These are phyloP conservation scores for Alternaria sp. DNA, from an alignment of 2,329 filamentous ascomycete genomes.

Conservation along the genomic window DNA sequence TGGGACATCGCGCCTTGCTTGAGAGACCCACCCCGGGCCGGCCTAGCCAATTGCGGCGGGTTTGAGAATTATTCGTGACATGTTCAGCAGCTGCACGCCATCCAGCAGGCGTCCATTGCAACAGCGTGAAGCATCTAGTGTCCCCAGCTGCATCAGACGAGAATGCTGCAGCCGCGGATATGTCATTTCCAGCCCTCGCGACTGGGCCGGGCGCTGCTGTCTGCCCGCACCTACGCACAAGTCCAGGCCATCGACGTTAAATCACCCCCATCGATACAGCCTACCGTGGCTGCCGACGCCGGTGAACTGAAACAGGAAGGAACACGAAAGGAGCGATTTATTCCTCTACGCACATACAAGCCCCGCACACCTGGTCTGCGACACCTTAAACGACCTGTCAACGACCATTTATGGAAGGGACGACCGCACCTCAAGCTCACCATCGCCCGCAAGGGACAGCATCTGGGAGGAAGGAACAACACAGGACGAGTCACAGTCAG, in stretches of 20 bases:
- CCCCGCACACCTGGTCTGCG: constrained; percentile 91
- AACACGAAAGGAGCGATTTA: constrained; percentile 47
- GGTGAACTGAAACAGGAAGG: constrained; percentile 34
- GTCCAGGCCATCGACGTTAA: constrained; percentile 48
- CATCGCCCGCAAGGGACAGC: constrained; percentile 89
- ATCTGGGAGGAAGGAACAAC: constrained; percentile 91
- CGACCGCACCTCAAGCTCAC: constrained; percentile 84
- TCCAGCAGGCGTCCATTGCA: constrained; percentile 30
- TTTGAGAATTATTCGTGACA: constrained; percentile 44
- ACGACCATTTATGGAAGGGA: constrained; percentile 97
- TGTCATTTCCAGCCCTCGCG: constrained; percentile 62
- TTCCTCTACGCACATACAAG: constrained; percentile 82
- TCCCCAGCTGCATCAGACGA: constrained; percentile 17
- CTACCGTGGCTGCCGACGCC: constrained; percentile 43
- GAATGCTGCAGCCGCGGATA: constrained; percentile 74
- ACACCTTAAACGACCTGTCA: constrained; percentile 90
- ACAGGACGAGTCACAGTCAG: constrained; percentile 86
- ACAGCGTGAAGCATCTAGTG: constrained; percentile 21
- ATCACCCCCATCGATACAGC: constrained; percentile 45
- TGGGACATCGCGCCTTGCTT: constrained; percentile 26
- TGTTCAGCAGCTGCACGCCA: constrained; percentile 32
- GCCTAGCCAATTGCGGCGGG: constrained; percentile 38
- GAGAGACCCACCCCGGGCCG: constrained; percentile 20
- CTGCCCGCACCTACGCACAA: constrained; percentile 63
- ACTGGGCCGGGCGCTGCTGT: constrained; percentile 58